Evolutionary conservation across 73 alveolate genomes (phyloP).

Genomic region (Stentor roeselii): DNA sequence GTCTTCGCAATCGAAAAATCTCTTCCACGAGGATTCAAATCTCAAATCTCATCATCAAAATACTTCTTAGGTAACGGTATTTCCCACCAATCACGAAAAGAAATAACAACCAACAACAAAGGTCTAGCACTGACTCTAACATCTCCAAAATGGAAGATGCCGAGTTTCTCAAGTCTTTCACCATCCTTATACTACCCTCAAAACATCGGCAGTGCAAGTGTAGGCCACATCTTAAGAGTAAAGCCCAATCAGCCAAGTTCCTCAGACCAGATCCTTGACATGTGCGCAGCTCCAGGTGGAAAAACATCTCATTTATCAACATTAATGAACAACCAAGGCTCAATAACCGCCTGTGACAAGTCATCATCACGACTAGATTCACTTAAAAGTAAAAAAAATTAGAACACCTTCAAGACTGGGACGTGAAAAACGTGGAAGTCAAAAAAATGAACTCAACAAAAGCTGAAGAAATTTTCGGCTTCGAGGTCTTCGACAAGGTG

Average conservation of each 20-base stretch:
- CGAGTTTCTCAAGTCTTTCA: neutral
- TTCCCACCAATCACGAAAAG: neutral
- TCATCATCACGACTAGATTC: slow-evolving; percentile 64
- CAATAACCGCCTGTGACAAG: slow-evolving; percentile 83
- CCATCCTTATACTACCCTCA: slow-evolving; percentile 7
- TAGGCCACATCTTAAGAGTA: slow-evolving; percentile 22
- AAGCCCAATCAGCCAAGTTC: slow-evolving; percentile 50
- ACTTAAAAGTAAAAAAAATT: slow-evolving; percentile 26
- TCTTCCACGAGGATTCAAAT: slow-evolving; percentile 1
- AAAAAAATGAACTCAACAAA: slow-evolving; percentile 94
- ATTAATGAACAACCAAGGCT: slow-evolving; percentile 94
- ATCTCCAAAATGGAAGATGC: neutral
- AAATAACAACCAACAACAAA: neutral
- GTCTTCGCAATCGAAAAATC: neutral
- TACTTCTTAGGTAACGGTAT: neutral
- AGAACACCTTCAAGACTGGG: slow-evolving; percentile 71
- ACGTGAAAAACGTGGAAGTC: slow-evolving; percentile 78
- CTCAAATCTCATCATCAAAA: neutral
- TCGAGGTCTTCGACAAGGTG: slow-evolving; percentile 89
- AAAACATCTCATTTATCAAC: slow-evolving; percentile 93
- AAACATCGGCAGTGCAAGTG: neutral
- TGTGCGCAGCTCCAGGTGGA: slow-evolving; percentile 99
- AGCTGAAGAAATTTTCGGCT: slow-evolving; percentile 54
- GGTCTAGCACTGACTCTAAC: slow-evolving; percentile 19
- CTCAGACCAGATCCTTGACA: slow-evolving; percentile 86